Conservation (phyloP, 2,329 filamentous ascomycete species). For the Ascochyta viciae-villosae region DNA sequence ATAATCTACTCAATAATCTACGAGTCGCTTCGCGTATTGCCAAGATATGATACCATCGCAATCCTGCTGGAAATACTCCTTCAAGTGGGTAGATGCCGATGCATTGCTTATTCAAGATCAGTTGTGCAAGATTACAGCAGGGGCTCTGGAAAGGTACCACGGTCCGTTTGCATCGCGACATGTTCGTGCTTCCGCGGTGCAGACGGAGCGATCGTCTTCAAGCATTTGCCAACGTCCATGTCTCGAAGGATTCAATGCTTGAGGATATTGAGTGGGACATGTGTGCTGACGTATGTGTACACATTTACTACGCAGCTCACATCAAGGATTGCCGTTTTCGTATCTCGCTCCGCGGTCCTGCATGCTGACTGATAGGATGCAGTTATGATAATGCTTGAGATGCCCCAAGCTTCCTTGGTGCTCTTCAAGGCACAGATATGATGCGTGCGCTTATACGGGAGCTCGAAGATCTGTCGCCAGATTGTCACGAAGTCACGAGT, state of each 20-base stretch:
- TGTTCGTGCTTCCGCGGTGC: conserved; percentile 9
- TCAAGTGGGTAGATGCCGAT: not conserved
- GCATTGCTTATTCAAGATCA: conserved; percentile 6
- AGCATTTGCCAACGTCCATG: conserved; percentile 8
- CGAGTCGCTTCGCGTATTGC: conserved; percentile 11
- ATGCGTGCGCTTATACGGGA: not conserved
- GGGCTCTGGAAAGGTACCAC: not conserved
- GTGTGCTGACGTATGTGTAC: conserved; percentile 13
- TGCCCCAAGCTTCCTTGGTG: conserved; percentile 6
- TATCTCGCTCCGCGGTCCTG: conserved; percentile 3
- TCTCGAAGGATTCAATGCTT: conserved; percentile 4
- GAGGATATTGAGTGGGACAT: not conserved
- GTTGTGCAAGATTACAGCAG: conserved; percentile 11
- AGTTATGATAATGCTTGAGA: not conserved
- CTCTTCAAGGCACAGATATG: not conserved
- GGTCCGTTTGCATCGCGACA: conserved; percentile 1
- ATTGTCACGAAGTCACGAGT: conserved; percentile 9
- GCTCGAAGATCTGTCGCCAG: conserved; percentile 6
- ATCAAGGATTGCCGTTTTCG: not conserved
- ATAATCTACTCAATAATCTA: conserved; percentile 12
- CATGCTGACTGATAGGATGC: not conserved
- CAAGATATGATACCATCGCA: conserved; percentile 3
- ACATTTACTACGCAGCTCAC: conserved; percentile 6
- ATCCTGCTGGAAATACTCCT: not conserved
- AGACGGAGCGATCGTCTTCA: conserved; percentile 4